Evolutionary conservation across 2,329 filamentous ascomycete genomes (phyloP).

Genomic region (Exophiala aquamarina): DNA sequence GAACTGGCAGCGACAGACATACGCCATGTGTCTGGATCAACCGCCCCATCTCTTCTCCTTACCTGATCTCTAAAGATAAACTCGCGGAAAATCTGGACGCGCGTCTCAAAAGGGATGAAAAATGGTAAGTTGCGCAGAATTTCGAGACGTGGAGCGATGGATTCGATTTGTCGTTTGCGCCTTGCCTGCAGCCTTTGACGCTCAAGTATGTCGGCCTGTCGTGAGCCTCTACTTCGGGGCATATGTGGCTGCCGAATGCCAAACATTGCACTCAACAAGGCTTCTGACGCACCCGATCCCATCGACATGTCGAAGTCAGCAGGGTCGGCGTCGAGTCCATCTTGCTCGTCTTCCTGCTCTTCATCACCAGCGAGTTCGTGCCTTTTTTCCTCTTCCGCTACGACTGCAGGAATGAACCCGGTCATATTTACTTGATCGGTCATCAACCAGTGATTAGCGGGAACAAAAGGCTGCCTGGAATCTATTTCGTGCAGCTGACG

Average conservation of each 20-base stretch:
- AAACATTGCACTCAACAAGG: conserved; percentile 27
- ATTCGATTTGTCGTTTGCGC: conserved; percentile 68
- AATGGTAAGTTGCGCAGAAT: conserved; percentile 96
- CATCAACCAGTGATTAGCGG: conserved; percentile 91
- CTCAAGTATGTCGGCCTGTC: conserved; percentile 19
- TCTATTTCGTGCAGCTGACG: conserved; percentile 91
- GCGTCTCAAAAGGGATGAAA: conserved; percentile 86
- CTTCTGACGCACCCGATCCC: conserved; percentile 55
- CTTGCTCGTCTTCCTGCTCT: conserved; percentile 54
- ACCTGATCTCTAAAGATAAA: conserved; percentile 84
- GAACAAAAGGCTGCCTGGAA: conserved; percentile 81
- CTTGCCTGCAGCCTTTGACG: conserved; percentile 53
- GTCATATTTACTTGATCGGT: conserved; percentile 83
- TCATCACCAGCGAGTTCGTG: conserved; percentile 68
- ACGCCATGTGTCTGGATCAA: conserved; percentile 75
- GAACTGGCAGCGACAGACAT: conserved; percentile 53
- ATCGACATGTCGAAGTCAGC: conserved; percentile 39
- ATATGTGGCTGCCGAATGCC: conserved; percentile 26
- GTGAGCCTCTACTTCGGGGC: conserved; percentile 22
- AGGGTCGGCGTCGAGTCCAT: conserved; percentile 43
- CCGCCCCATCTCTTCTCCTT: conserved; percentile 65
- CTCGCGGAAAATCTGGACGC: conserved; percentile 89
- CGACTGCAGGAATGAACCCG: conserved; percentile 80
- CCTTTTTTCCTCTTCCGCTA: conserved; percentile 77
- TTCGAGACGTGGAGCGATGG: conserved; percentile 81